These are phyloP conservation scores for Xylaria sp. DNA, from an alignment of 2,329 filamentous ascomycete genomes.

Conservation along the genomic window DNA sequence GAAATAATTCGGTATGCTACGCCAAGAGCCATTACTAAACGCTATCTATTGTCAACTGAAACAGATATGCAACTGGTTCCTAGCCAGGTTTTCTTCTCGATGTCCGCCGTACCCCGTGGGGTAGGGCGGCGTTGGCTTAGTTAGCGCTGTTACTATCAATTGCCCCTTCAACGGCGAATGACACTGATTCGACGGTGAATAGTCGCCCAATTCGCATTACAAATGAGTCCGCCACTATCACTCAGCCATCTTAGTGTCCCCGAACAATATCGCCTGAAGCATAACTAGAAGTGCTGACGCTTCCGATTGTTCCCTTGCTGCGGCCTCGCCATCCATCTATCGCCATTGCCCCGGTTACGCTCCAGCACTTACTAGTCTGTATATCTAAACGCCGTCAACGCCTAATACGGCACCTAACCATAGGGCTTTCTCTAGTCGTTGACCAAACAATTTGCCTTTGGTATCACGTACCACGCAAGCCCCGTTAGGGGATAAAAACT, in stretches of 20 bases:
- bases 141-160: not conserved
- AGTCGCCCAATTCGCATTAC: constrained; percentile 2
- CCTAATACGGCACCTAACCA: not conserved
- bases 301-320: constrained; percentile 3
- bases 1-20: not conserved
- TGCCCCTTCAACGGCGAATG: not conserved
- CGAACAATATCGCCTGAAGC: not conserved
- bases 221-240: constrained; percentile 4
- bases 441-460: too few species aligned
- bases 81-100: not conserved
- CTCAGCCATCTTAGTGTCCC: not conserved
- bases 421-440: not conserved
- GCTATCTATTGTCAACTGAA: constrained; percentile 9
- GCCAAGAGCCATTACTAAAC: constrained; percentile 23
- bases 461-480: too few species aligned
- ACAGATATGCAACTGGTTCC: not conserved
- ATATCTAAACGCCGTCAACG: not conserved
- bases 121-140: constrained; percentile 8
- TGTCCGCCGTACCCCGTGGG: constrained; percentile 12
- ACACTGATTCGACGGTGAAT: not conserved
- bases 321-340: not conserved
- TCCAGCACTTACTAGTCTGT: not conserved
- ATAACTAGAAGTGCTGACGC: not conserved
- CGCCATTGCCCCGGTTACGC: not conserved
- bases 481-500: not conserved